Conservation (phyloP, 306 rosid species). For the Rosa lucieae region DNA sequence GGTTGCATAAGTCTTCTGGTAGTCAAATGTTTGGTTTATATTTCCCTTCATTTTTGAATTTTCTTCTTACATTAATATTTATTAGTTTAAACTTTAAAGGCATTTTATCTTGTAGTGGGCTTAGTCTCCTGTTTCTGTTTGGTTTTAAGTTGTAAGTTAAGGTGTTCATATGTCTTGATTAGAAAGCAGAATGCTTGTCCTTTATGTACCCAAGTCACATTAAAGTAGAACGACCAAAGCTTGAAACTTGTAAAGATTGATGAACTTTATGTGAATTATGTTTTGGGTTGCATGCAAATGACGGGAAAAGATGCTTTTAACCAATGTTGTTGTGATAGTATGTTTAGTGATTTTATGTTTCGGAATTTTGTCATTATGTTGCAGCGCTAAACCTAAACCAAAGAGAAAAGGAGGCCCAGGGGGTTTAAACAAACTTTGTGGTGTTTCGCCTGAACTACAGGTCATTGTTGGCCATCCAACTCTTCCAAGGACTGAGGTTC, state of each 20-base stretch:
- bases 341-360: slow-evolving; percentile 22
- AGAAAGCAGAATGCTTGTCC: background rate
- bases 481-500: slow-evolving; percentile 80
- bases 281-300: background rate
- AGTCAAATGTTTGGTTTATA: background rate
- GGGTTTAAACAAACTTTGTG: slow-evolving; percentile 77
- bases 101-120: background rate
- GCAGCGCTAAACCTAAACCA: slow-evolving; percentile 59
- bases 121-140: background rate
- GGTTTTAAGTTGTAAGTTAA: background rate
- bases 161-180: background rate
- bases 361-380: slow-evolving; percentile 15
- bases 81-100: background rate
- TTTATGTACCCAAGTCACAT: background rate
- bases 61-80: background rate
- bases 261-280: background rate
- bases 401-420: slow-evolving; percentile 94
- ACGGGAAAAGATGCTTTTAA: background rate
- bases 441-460: slow-evolving; percentile 86
- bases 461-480: slow-evolving; percentile 84
- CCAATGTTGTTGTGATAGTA: background rate
- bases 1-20: background rate
- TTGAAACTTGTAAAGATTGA: background rate
- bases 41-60: background rate
- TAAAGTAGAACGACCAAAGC: background rate